Conservation (phyloP, 352 stramenopile genomes). For the Globisporangium apiculatum region DNA sequence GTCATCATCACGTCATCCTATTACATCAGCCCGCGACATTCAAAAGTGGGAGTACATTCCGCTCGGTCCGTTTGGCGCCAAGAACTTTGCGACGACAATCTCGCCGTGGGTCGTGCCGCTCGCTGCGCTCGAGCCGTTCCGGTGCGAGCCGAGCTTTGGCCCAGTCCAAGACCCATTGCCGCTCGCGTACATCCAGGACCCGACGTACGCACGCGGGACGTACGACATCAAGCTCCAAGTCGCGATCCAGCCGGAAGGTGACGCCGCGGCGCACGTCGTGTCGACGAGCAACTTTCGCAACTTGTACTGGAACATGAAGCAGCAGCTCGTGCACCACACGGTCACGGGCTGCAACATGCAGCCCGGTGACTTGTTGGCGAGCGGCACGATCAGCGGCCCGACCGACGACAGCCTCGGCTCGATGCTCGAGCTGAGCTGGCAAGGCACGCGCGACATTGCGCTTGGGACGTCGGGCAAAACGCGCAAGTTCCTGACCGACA, state of each 20-base stretch:
- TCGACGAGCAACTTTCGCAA: conserved; percentile 93
- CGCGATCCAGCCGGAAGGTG: conserved; percentile 54
- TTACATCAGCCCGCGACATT: conserved; percentile 63
- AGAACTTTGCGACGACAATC: conserved; percentile 97
- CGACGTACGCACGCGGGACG: conserved; percentile 77
- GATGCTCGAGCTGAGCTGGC: conserved; percentile 96
- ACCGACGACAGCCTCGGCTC: conserved; percentile 87
- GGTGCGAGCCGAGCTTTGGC: conserved; percentile 86
- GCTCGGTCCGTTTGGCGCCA: conserved; percentile 94
- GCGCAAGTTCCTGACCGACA: conserved; percentile 95
- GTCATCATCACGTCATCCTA: not conserved
- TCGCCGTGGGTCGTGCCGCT: conserved; percentile 95
- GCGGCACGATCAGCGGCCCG: conserved; percentile 92
- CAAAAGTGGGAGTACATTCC: conserved; percentile 98
- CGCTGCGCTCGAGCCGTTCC: conserved; percentile 92
- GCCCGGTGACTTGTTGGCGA: conserved; percentile 91
- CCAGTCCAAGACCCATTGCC: conserved; percentile 82
- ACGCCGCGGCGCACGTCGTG: conserved; percentile 53
- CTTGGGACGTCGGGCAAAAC: conserved; percentile 63
- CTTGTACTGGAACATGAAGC: conserved; percentile 97
- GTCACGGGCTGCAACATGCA: conserved; percentile 96
- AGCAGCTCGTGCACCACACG: conserved; percentile 96
- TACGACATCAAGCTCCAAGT: conserved; percentile 89
- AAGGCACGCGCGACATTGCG: conserved; percentile 77
- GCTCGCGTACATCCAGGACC: conserved; percentile 92